Conservation (phyloP, 2,329 filamentous ascomycete species). For the Stagonosporopsis vannaccii region DNA sequence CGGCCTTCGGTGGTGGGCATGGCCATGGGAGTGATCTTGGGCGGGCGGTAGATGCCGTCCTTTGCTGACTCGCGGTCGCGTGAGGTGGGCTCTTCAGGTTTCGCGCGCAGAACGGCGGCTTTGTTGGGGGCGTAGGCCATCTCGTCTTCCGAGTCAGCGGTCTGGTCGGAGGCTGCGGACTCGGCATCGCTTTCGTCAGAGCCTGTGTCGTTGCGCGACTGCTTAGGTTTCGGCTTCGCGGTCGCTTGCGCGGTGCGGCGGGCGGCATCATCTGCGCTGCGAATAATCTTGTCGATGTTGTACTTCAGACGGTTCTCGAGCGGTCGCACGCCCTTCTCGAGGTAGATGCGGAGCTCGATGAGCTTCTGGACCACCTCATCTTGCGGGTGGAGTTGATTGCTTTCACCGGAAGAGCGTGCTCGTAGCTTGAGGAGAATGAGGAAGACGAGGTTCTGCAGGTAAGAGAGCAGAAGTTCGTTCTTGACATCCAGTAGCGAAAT, state of each 20-base stretch:
- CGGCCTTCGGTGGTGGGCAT: slow-evolving; percentile 74
- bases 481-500: slow-evolving; percentile 95
- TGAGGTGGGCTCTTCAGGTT: slow-evolving; percentile 26
- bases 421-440: slow-evolving; percentile 80
- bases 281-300: slow-evolving; percentile 93
- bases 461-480: slow-evolving; percentile 95
- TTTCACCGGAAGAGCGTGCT: slow-evolving; percentile 44
- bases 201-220: slow-evolving; percentile 47
- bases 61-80: slow-evolving; percentile 44
- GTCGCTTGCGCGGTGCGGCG: slow-evolving; percentile 39
- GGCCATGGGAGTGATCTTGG: slow-evolving; percentile 83
- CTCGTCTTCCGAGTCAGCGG: slow-evolving; percentile 59
- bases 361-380: slow-evolving; percentile 82
- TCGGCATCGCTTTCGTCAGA: slow-evolving; percentile 52
- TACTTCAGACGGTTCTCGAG: slow-evolving; percentile 91
- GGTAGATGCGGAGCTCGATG: slow-evolving; percentile 87
- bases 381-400: slow-evolving; percentile 56
- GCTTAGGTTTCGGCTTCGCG: slow-evolving; percentile 29
- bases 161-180: slow-evolving; percentile 38
- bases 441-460: slow-evolving; percentile 92
- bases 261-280: slow-evolving; percentile 77
- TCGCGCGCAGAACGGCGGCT: slow-evolving; percentile 51
- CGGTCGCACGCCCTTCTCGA: slow-evolving; percentile 91
- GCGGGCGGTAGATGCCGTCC: slow-evolving; percentile 85
- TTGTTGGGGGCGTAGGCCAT: slow-evolving; percentile 70